Evolutionary conservation across 257 asterid genomes (phyloP).

Genomic region (Solanum chmielewskii): DNA sequence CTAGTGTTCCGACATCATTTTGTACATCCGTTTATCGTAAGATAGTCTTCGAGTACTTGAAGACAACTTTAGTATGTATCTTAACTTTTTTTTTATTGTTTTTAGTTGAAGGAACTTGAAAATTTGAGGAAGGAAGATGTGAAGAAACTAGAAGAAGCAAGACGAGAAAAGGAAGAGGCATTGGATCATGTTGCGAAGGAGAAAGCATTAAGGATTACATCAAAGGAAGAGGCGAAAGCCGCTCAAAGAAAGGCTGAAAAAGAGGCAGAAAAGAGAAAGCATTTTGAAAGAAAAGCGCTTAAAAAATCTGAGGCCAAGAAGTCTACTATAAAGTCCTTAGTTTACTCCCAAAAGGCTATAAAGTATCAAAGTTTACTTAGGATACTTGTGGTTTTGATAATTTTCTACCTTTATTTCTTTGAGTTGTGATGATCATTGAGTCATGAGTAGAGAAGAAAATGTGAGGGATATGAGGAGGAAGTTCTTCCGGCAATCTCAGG

Average conservation of each 20-base stretch:
- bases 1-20: background rate
- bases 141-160: background rate
- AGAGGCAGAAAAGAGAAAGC: background rate
- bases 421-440: background rate
- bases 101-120: constrained; percentile 1
- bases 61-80: background rate
- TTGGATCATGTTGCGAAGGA: background rate
- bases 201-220: background rate
- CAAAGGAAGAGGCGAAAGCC: background rate
- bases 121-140: background rate
- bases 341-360: background rate
- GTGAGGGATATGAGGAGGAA: background rate
- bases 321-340: background rate
- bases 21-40: background rate
- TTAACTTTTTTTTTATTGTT: background rate
- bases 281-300: background rate
- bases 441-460: background rate
- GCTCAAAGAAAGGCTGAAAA: background rate
- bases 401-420: background rate
- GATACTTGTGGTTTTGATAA: background rate
- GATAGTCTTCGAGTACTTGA: background rate
- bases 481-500: background rate
- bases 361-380: constrained; percentile 3
- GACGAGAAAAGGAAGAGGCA: background rate
- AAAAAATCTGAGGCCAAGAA: background rate